A percentile compares a stretch with the other conserved stretches of the same genome.
Evolutionary conservation across 2,329 filamentous ascomycete species (phyloP).

Genomic region (Sporothrix curviconia): DNA sequence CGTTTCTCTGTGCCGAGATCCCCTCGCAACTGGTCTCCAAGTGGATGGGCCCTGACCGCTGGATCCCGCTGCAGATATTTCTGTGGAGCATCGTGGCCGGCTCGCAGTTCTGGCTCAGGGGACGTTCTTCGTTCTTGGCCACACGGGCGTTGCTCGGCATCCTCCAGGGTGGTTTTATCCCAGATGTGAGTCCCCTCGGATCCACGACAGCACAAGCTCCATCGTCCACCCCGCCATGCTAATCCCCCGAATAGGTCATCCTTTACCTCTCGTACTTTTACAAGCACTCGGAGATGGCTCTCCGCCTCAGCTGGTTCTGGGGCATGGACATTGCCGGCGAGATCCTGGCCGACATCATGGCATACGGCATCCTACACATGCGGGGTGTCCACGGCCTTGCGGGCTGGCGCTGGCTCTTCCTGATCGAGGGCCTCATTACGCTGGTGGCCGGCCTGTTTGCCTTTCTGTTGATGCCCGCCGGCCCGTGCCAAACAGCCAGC

Average conservation of each 20-base stretch:
- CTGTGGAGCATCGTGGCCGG: conserved; percentile 48
- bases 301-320: conserved; percentile 37
- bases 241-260: no score
- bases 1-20: conserved; percentile 50
- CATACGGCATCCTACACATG: conserved; percentile 35
- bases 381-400: conserved; percentile 30
- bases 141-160: not conserved
- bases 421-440: conserved; percentile 46
- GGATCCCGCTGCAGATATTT: conserved; percentile 54
- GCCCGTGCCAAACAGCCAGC: conserved; percentile 45
- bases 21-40: conserved; percentile 57
- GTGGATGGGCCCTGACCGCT: conserved; percentile 51
- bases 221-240: no score
- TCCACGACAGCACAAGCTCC: no score
- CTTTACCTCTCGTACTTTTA: conserved; percentile 34
- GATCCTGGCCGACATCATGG: conserved; percentile 33
- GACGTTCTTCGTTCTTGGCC: not conserved
- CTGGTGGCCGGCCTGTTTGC: conserved; percentile 45
- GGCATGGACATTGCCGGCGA: conserved; percentile 33
- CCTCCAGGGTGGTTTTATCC: conserved; percentile 41
- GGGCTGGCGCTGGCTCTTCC: conserved; percentile 45
- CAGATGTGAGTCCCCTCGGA: no score
- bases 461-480: conserved; percentile 49
- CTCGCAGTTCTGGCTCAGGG: not conserved
- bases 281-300: conserved; percentile 34